Evolutionary conservation across 2,329 filamentous ascomycete genomes (phyloP).

Genomic region (Apiospora sp.): DNA sequence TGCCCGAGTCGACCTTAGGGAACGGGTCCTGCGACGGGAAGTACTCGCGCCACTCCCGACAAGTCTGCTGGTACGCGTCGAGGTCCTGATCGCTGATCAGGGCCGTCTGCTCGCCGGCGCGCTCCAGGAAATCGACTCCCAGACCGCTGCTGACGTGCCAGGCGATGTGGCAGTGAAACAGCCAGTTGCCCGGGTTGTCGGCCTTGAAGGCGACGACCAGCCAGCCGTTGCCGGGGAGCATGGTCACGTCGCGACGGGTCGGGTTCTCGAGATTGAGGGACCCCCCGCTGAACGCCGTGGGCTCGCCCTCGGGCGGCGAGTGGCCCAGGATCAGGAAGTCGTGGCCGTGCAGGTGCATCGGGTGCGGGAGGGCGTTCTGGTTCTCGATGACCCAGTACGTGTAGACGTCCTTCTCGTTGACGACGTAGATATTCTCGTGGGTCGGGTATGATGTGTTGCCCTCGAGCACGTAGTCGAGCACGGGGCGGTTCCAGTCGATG

Average conservation of each 20-base stretch:
- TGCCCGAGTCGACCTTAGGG: constrained; percentile 27
- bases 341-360: constrained; percentile 43
- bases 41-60: constrained; percentile 24
- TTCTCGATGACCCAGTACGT: constrained; percentile 38
- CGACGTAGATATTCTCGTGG: constrained; percentile 29
- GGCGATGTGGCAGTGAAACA: constrained; percentile 58
- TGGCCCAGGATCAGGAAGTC: constrained; percentile 42
- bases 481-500: constrained; percentile 41
- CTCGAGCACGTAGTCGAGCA: constrained; percentile 37
- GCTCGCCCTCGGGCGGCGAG: constrained; percentile 11
- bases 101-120: constrained; percentile 27
- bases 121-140: constrained; percentile 58
- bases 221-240: constrained; percentile 52
- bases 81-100: constrained; percentile 23
- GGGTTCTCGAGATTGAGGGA: constrained; percentile 49
- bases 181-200: constrained; percentile 58
- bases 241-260: constrained; percentile 53
- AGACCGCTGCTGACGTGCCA: constrained; percentile 58
- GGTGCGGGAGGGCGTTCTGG: constrained; percentile 31
- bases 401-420: constrained; percentile 33
- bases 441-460: constrained; percentile 32
- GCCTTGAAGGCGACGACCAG: constrained; percentile 55
- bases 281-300: constrained; percentile 31
- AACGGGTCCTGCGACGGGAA: neutral
- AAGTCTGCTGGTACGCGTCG: constrained; percentile 24